Base-by-base conservation (phyloP, 1,284 basidiomycete species). In the Laetiporus sulphureus region DNA sequence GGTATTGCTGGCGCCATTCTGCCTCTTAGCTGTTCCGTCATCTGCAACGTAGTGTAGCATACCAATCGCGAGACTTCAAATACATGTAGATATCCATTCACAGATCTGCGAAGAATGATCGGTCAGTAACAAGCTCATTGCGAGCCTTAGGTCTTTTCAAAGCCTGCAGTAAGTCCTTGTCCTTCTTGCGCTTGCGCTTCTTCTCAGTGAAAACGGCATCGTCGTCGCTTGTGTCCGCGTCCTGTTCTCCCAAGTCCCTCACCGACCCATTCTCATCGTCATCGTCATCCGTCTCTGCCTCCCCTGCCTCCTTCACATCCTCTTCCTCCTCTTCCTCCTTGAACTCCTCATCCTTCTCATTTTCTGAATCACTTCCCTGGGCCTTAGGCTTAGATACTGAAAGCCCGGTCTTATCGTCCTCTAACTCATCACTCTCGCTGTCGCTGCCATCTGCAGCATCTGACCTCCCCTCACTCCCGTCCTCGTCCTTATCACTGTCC, bases 71-170 rank as follows among this genome's bases (percentile, higher is more conserved):
- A n/a, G n/a, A n/a, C n/a, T n/a, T n/a, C n/a, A n/a, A n/a, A n/a
- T n/a, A n/a, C n/a, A n/a, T n/a, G n/a, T n/a, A n/a, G n/a, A n/a
- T n/a, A n/a, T n/a, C 25, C 25, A 27, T 12, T 16, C 21, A 31
- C 24, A 89, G 61, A 39, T 71, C 81, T 36, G 76, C 73, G 55
- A 89, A 89, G 61, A 89, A 89, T 15, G 75, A 69, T 10, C 69
- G 64, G 18, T 73, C 75, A 3, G 72, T 67, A 32, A 69, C 69
- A 32, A 76, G 67, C 49, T 70, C 63, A 51, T 76, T 75, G 46
- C 68, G 71, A 24, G 73, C 77, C 59, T 77, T 82, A 59, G 74
- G 74, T 57, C 67, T 74, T 55, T 70, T 73, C 30, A 59, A 59
- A 12, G 61, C 57, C 33, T 51, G 51, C 42, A 78, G 52, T 5